Base-by-base conservation (phyloP, 2,329 filamentous ascomycete genomes). In the Sporothrix euskadiensis region DNA sequence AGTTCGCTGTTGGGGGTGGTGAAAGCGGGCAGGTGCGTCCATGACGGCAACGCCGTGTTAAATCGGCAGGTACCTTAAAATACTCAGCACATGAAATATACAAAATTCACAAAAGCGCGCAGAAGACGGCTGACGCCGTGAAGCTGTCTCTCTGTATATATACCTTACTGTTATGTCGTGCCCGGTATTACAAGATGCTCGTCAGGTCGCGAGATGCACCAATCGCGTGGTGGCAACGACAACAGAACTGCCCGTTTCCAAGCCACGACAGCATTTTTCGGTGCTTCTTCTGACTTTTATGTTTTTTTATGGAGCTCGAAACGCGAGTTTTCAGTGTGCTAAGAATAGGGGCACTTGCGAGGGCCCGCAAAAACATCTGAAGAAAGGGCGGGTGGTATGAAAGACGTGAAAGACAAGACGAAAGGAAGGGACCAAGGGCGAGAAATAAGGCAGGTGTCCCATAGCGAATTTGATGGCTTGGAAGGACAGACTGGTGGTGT, bases 361-460 rank as follows among this genome's bases (percentile, higher is more conserved):
- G 63, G 44, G 16, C 30, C 66, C 49, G 66, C 30, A 69, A 69
- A 69, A 69, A 69, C 49, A 39, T 39, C n/a, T 41, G 49, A 69
- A 68, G 16, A 35, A 35, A 35, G 44, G 65, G 65, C 44, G 16
- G 44, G 2, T 35, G 7, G 41, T 26, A n/a, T 52, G 47, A 52
- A 68, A 68, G 65, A 68, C 65, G 12, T 52, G 47, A 52, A 68
- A 68, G 65, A 68, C 63, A 10, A 35, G 44, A 52, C 26, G 65
- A 52, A 68, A 68, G 39, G 39, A 47, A 47, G 39, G 39, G 39
- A 26, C 61, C 7, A 66, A 39, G 22, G n/a, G 39, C 59, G 39
- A 35, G 32, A 35, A 35, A 19, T 32, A 19, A 41, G 32, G 57
- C 12, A 39, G 57, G 39, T 4, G 16, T 26, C 32, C 52, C 39